Percentiles rank a stretch among this genome's conserved stretches.
phyloP scores from a whole-genome alignment of 2,329 filamentous ascomycete genomes.

The Phaeosphaeriaceae sp. region DNA sequence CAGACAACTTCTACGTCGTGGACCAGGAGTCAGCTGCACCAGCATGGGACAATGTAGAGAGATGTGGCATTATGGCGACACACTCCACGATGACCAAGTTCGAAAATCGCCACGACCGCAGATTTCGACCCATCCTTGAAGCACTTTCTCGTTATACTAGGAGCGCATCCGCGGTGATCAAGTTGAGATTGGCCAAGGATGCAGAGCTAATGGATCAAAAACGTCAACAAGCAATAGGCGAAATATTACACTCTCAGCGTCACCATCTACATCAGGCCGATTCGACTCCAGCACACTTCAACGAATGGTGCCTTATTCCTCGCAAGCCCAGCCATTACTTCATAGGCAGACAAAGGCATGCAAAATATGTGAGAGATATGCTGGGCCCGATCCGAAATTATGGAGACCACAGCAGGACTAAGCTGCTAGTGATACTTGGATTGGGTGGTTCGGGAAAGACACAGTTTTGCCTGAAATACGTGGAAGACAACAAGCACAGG shows the following conservation, averaged over 20 bases:
- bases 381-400: slow-evolving; percentile 13
- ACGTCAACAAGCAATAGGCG: slow-evolving; percentile 22
- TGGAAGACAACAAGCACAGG: slow-evolving; percentile 42
- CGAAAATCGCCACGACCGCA: slow-evolving; percentile 9
- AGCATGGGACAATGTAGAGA: slow-evolving; percentile 28
- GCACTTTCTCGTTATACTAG: slow-evolving; percentile 25
- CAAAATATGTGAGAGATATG: slow-evolving; percentile 15
- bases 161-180: slow-evolving; percentile 17
- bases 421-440: slow-evolving; percentile 45
- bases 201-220: slow-evolving; percentile 13
- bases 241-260: slow-evolving; percentile 14
- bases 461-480: slow-evolving; percentile 49
- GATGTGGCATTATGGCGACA: slow-evolving; percentile 27
- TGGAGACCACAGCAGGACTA: slow-evolving; percentile 18
- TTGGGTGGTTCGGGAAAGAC: slow-evolving; percentile 52
- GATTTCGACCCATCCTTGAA: slow-evolving; percentile 24
- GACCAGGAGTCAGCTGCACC: slow-evolving; percentile 32
- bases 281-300: slow-evolving; percentile 2
- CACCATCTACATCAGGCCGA: slow-evolving; percentile 8
- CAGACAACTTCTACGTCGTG: slow-evolving; percentile 24
- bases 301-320: slow-evolving; percentile 29
- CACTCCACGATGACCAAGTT: slow-evolving; percentile 40
- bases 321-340: slow-evolving; percentile 28
- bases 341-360: slow-evolving; percentile 26
- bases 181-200: slow-evolving; percentile 18